Evolutionary conservation across 768 basidiomycete genomes (phyloP), one percentile per base, ranked within the genome.

Genomic region (Nevesoporus exiguus): DNA sequence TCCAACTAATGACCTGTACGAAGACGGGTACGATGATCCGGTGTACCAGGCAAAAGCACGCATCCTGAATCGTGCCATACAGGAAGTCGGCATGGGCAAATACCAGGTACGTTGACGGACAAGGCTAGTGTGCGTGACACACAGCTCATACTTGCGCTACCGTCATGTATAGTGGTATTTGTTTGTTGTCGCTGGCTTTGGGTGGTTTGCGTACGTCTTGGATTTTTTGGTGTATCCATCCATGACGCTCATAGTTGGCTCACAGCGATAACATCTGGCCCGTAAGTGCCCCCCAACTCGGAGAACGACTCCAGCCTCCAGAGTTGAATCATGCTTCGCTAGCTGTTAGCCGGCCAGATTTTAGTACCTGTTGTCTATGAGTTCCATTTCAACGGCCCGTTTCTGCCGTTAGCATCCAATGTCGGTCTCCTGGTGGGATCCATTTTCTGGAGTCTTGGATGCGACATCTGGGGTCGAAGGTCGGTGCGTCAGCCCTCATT

Each of bases 61-160:
- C 24, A 62, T 80, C 30, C 53, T 82, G 51, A 79, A 78, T 44
- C 67, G 69, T 37, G 73, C 77, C 5, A 71, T 82, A 41, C 77
- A 79, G 61, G 76, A 79, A 31, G 79, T 82, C 19, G 80, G 80
- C 2, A 82, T 82, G 79, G 81, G 80, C 7, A 76, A 66, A 56
- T 82, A 82, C 55, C 81, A 81, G 74, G 79, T 76, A 27, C 8
- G 25, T 4, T n/a, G 3, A 24, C 22, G 27, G 10, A n/a, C 17
- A 4, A 43, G 13, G 7, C 17, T 2, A 8, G 27, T 17, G 6
- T 15, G 14, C 14, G 8, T 46, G 34, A 45, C 3, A 3, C 43
- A 40, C 17, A 1, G 6, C 10, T 42, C n/a, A 49, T 27, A 17
- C 13, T 25, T 2, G 7, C n/a, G n/a, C 5, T 0, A 6, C 21